Evolutionary conservation across 1,139 yeast species (phyloP).

Genomic region (Yamadazyma spencermartinsiae): DNA sequence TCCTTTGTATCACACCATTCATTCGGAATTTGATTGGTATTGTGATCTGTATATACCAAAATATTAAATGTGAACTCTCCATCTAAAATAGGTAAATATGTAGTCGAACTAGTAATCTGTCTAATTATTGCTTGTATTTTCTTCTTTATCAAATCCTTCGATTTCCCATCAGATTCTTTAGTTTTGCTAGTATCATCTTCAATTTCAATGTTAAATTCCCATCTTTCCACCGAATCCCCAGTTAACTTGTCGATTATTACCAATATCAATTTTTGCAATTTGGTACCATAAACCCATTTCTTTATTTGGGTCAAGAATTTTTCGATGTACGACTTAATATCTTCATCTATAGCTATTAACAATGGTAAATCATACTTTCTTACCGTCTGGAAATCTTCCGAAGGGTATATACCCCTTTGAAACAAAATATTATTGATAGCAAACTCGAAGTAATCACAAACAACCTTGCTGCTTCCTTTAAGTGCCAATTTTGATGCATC

Average conservation of each 20-base stretch:
- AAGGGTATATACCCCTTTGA: constrained; percentile 89
- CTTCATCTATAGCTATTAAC: constrained; percentile 73
- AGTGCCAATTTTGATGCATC: constrained; percentile 50
- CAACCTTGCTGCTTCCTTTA: constrained; percentile 75
- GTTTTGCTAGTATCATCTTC: constrained; percentile 12
- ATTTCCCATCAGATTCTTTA: constrained; percentile 20
- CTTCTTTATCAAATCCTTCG: constrained; percentile 56
- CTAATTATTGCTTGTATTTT: constrained; percentile 86
- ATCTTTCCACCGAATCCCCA: constrained; percentile 73
- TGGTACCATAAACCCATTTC: constrained; percentile 76
- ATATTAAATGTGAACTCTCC: constrained; percentile 82
- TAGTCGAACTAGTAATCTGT: constrained; percentile 85
- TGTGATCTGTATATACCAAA: constrained; percentile 77
- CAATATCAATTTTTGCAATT: constrained; percentile 67
- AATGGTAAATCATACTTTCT: constrained; percentile 80
- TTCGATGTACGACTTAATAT: constrained; percentile 67
- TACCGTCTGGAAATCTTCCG: constrained; percentile 80
- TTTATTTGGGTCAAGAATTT: constrained; percentile 75
- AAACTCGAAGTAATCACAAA: constrained; percentile 83
- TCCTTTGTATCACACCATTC: constrained; percentile 86
- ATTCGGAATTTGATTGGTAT: constrained; percentile 57
- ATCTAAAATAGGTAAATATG: constrained; percentile 77
- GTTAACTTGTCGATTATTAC: constrained; percentile 69
- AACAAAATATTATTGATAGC: constrained; percentile 78
- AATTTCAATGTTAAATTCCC: constrained; percentile 79